Evolutionary conservation across 2,329 filamentous ascomycete species (phyloP).

Genomic region (Cladosporium phlei): DNA sequence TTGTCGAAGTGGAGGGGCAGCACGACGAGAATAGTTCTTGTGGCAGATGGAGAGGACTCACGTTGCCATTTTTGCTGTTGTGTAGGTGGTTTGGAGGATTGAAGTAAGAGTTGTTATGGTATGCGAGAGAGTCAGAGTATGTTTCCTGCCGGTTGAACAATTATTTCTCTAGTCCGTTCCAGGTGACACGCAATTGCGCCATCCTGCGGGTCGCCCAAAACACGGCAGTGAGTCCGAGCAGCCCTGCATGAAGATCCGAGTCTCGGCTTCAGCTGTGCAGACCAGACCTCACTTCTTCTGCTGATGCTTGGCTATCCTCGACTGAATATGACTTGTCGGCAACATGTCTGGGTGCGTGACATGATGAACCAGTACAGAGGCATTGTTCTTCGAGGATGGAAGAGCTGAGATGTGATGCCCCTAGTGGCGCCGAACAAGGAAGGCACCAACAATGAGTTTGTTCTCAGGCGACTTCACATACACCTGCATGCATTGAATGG

Average conservation of each 20-base stretch:
- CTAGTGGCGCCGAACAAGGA: too few species aligned
- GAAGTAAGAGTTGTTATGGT: background rate
- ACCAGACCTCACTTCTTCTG: background rate
- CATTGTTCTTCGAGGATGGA: too few species aligned
- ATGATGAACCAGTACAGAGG: too few species aligned
- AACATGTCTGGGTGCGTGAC: too few species aligned
- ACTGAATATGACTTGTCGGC: too few species aligned
- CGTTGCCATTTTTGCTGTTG: slow-evolving; percentile 11
- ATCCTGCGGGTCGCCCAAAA: slow-evolving; percentile 4
- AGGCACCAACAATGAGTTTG: too few species aligned
- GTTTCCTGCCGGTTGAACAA: background rate
- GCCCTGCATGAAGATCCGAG: too few species aligned
- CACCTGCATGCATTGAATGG: too few species aligned
- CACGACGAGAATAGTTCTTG: background rate
- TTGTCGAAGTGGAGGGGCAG: slow-evolving; percentile 12
- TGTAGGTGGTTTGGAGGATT: background rate
- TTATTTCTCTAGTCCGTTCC: background rate
- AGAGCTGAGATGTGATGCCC: too few species aligned
- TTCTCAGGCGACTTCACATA: too few species aligned
- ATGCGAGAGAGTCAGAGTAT: background rate
- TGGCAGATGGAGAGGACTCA: slow-evolving; percentile 5
- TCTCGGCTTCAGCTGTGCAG: background rate
- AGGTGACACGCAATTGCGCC: slow-evolving; percentile 9
- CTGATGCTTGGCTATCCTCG: too few species aligned
- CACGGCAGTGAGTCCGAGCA: too few species aligned